Percentiles rank a stretch among this genome's conserved stretches.
Evolutionary conservation across 2,329 filamentous ascomycete species (phyloP).

Genomic region (Juglanconis oblonga): DNA sequence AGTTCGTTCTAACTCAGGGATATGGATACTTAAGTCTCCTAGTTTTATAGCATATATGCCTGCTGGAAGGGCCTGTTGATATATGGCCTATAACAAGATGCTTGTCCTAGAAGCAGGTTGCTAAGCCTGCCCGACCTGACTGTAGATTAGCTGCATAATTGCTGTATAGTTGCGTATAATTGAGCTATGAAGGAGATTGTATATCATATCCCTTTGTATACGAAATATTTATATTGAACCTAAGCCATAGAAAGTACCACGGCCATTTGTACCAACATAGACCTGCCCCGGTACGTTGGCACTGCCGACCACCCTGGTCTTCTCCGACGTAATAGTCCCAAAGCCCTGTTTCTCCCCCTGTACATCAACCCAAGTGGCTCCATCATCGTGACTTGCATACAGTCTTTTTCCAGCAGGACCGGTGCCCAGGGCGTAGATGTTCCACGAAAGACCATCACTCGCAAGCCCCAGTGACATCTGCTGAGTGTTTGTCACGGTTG

Average conservation of each 20-base stretch:
- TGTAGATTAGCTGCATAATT: no score
- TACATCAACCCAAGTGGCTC: constrained; percentile 42
- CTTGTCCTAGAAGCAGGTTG: no score
- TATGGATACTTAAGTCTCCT: no score
- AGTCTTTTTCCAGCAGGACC: constrained; percentile 39
- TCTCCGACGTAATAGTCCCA: constrained; percentile 34
- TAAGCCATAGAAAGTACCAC: constrained; percentile 39
- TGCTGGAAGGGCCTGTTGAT: no score
- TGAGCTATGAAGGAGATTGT: no score
- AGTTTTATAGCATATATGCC: no score
- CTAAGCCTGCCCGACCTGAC: no score
- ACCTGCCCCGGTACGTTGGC: constrained; percentile 42
- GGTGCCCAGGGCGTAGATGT: constrained; percentile 44
- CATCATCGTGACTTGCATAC: constrained; percentile 42
- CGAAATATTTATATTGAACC: background rate
- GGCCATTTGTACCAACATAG: constrained; percentile 48
- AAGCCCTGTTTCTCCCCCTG: constrained; percentile 42
- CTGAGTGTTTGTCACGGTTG: constrained; percentile 35
- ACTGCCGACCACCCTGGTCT: constrained; percentile 39
- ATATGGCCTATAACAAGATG: no score
- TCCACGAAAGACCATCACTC: constrained; percentile 34
- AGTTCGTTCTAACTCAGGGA: no score
- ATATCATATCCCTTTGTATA: background rate
- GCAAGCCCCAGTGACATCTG: constrained; percentile 42
- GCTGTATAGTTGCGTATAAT: no score